Evolutionary conservation across 495 filamentous ascomycete species (phyloP), one percentile per base, ranked within the genome.

Genomic region (Cercophora scortea): DNA sequence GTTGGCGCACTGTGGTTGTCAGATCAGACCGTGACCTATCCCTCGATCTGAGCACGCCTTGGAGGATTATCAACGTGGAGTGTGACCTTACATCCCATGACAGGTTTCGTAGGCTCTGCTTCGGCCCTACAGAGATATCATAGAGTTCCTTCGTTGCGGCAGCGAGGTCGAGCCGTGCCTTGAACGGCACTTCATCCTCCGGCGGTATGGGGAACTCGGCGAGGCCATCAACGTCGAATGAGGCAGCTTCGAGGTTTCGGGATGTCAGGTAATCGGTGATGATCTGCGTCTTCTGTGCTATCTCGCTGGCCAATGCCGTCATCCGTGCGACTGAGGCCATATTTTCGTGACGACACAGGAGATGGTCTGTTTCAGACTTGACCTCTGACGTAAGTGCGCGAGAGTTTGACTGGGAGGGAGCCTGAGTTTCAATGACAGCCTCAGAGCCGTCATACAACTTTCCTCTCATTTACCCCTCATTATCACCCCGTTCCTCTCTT

Each of bases 211-310:
- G 58, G 39, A 56, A 61, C 42, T 63, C 58, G 38, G 58, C 55
- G 6, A 56, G 51, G 6, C 58, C 57, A 19, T 58, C 35, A 15
- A 56, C 61, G 35, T 63, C 61, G 41, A 56, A 58, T 9, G 61
- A 63, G 5, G 61, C 53, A 9, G 58, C 61, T 8, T 56, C 58
- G 0, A 63, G 58, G n/a, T 55, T 55, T 41, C 54, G 61, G 10
- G 61, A 55, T 6, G 55, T 43, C 18, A 63, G 61, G 42, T 61
- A 60, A 5, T 63, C 58, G 4, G 58, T 61, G 50, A 63, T 51
- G 9, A 58, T 50, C 40, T 44, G 49, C 0, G 61, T 61, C 38
- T 58, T 55, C n/a, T 54, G 45, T 11, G 58, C 39, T 35, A 63
- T 63, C 33, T 52, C 47, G 19, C 49, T 46, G 12, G 56, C 36